Base-by-base conservation (phyloP, 2,329 filamentous ascomycete species). In the Phialemonium atrogriseum region DNA sequence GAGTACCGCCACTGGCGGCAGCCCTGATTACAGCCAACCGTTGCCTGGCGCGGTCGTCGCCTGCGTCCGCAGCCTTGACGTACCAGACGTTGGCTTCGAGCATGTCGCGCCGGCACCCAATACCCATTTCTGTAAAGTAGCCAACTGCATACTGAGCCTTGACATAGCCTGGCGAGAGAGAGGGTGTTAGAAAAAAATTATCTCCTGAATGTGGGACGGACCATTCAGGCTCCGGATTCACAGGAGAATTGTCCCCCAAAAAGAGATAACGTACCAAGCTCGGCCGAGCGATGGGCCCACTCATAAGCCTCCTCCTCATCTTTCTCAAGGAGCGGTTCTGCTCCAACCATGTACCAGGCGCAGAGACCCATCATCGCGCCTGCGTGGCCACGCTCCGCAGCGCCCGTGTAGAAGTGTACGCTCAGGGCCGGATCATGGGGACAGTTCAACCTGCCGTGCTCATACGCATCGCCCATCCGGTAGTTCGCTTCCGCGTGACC, bases 21-120 rank as follows among this genome's bases (percentile, higher is more conserved):
- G 84, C 82, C 39, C 83, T 76, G 39, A 98, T 98, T 24, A 87
- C 84, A 13, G 82, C 77, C 32, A 98, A 68, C 16, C 91, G 76
- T 49, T 91, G 82, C 55, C 82, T 89, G 30, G 91, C 91, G 36
- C 87, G 77, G 47, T 91, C 84, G 49, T 96, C 88, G 27, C 89
- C 91, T 30, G 85, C 76, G 44, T 94, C 89, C 11, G 91, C 89
- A 5, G 91, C 91, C 57, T 84, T 85, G 45, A 98, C 89, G 54
- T 98, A 98, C 89, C 88, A 96, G 19, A 94, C 84, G 50, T 98
- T 98, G 45, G 91, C 89, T 56, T 95, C 88, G 25, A 98, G 72
- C n/a, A 89, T 79, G 54, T 98, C 91, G 29, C 86, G 79, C 22
- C 87, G 83, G 55, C 87, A 95, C 30, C 91, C 91, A 46, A 98